These are phyloP conservation scores for Tricholomella constricta DNA, from an alignment of 768 basidiomycete genomes.

Conservation along the genomic window DNA sequence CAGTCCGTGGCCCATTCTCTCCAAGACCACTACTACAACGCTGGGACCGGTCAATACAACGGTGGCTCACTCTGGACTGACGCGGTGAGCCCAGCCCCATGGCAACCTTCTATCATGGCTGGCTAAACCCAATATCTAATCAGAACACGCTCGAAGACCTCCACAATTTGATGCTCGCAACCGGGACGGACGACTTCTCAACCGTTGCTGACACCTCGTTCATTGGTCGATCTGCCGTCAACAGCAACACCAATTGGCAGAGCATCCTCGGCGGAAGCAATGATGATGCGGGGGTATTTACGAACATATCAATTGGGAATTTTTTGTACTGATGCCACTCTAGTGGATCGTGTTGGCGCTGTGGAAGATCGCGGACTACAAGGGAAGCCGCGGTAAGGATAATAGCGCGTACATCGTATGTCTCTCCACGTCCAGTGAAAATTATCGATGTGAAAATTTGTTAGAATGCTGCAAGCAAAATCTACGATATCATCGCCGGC, in stretches of 20 bases:
- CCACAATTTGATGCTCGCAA: conserved; percentile 59
- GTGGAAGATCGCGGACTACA: conserved; percentile 62
- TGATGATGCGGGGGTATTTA: conserved; percentile 52
- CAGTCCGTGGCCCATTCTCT: conserved; percentile 36
- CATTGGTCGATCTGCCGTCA: conserved; percentile 46
- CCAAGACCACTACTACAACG: conserved; percentile 44
- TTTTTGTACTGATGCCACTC: not conserved
- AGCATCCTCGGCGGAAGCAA: conserved; percentile 47
- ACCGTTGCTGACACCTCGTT: conserved; percentile 44
- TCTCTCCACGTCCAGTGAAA: not conserved
- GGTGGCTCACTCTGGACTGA: conserved; percentile 59
- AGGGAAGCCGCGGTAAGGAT: conserved; percentile 38
- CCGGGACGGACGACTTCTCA: conserved; percentile 41
- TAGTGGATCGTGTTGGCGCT: conserved; percentile 60
- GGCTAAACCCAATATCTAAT: no score
- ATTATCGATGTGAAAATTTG: not conserved
- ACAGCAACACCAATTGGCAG: conserved; percentile 43
- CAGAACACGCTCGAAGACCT: conserved; percentile 60
- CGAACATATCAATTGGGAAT: not conserved
- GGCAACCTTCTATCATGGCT: no score
- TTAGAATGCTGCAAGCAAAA: conserved; percentile 47
- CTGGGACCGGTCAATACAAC: conserved; percentile 42
- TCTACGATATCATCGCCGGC: conserved; percentile 53
- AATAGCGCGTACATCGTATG: conserved; percentile 31
- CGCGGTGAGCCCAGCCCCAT: conserved; percentile 49